Evolutionary conservation across 352 stramenopile genomes (phyloP).

Genomic region (Pythium sukuiense): DNA sequence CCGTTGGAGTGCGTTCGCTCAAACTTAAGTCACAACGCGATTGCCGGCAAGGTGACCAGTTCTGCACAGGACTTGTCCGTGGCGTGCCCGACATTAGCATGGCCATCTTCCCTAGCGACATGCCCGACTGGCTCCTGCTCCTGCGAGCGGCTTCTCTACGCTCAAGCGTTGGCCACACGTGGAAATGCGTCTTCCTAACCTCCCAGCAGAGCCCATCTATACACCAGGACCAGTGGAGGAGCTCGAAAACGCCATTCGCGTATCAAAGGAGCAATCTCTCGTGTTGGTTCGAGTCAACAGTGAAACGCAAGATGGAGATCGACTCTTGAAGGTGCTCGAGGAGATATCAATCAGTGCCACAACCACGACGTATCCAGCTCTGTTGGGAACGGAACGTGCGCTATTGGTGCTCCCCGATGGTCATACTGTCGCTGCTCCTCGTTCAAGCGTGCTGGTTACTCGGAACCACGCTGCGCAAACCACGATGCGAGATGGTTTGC

Average conservation of each 20-base stretch:
- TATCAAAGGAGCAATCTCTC: background rate
- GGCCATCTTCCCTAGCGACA: background rate
- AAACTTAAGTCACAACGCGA: background rate
- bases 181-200: background rate
- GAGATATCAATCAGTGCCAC: background rate
- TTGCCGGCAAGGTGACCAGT: background rate
- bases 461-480: too few relatives aligned
- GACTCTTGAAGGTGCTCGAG: background rate
- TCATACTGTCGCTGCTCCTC: background rate
- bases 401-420: background rate
- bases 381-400: background rate
- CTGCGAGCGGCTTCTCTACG: background rate
- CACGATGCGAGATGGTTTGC: background rate
- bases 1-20: background rate
- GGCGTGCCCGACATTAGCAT: background rate
- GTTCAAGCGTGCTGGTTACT: background rate
- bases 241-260: background rate
- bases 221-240: too few relatives aligned
- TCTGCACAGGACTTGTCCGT: background rate
- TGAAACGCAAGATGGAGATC: background rate
- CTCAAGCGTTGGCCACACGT: background rate
- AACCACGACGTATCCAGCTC: too few relatives aligned
- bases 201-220: background rate
- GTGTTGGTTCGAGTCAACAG: background rate
- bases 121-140: background rate